These are phyloP conservation scores for Poronia punctata DNA, from an alignment of 495 filamentous ascomycete species.

Conservation along the genomic window DNA sequence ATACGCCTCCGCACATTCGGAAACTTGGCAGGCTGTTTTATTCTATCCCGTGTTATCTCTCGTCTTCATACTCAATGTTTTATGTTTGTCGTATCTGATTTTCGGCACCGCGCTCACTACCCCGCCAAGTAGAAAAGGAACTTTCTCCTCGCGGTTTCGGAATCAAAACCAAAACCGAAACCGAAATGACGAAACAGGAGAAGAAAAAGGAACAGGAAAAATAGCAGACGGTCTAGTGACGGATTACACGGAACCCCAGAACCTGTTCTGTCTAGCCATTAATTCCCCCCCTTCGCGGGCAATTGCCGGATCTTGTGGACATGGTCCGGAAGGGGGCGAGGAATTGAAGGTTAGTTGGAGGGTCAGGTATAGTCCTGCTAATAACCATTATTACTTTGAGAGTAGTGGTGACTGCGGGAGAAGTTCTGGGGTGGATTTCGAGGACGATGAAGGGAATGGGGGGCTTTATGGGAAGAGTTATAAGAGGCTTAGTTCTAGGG, in stretches of 20 bases:
- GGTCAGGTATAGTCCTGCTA: slow-evolving; percentile 36
- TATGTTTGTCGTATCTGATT: slow-evolving; percentile 53
- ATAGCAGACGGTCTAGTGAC: slow-evolving; percentile 48
- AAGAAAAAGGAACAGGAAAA: slow-evolving; percentile 9
- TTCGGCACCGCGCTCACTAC: slow-evolving; percentile 1
- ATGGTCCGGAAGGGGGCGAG: slow-evolving; percentile 43
- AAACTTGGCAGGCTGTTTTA: slow-evolving; percentile 49
- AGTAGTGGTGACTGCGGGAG: background rate
- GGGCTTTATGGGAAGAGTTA: slow-evolving; percentile 15
- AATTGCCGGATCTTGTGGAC: slow-evolving; percentile 58
- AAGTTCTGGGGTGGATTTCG: slow-evolving; percentile 15
- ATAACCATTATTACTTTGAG: slow-evolving; percentile 37
- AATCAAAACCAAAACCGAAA: too few relatives aligned
- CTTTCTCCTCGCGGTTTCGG: too few relatives aligned
- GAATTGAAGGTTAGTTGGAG: slow-evolving; percentile 55
- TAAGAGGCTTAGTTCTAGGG: slow-evolving; percentile 19
- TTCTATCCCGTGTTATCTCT: slow-evolving; percentile 58
- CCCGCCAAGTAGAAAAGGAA: background rate
- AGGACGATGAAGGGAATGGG: background rate
- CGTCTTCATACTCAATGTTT: slow-evolving; percentile 55
- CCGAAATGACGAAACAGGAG: too few relatives aligned
- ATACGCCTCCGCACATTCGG: slow-evolving; percentile 54
- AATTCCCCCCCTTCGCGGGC: slow-evolving; percentile 54
- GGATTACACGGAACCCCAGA: slow-evolving; percentile 70
- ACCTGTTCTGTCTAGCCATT: slow-evolving; percentile 61